Conservation (phyloP, 257 asterid genomes). For the Plantago ovata region DNA sequence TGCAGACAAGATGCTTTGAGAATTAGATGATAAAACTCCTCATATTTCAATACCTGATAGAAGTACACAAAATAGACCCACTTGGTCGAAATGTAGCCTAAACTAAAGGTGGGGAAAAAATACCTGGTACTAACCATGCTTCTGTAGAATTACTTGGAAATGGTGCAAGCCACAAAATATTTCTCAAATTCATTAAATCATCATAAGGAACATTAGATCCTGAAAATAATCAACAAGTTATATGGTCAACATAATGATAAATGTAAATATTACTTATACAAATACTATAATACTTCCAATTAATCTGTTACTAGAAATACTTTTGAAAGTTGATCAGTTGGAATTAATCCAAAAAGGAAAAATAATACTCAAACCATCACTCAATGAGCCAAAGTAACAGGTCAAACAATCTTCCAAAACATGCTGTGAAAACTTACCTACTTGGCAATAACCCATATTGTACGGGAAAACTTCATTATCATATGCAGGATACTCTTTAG, state of each 20-base stretch:
- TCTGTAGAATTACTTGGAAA: slow-evolving; percentile 55
- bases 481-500: slow-evolving; percentile 87
- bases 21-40: neutral
- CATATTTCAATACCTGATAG: too few relatives aligned
- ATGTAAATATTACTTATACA: slow-evolving; percentile 8
- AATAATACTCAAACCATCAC: neutral
- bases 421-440: slow-evolving; percentile 39
- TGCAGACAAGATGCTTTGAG: slow-evolving; percentile 26
- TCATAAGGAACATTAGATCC: slow-evolving; percentile 76
- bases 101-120: slow-evolving; percentile 9
- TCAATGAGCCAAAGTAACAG: neutral
- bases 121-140: slow-evolving; percentile 88
- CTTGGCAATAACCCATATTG: slow-evolving; percentile 93
- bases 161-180: slow-evolving; percentile 96
- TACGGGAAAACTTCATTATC: slow-evolving; percentile 64
- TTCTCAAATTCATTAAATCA: slow-evolving; percentile 81
- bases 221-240: slow-evolving; percentile 27
- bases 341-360: slow-evolving; percentile 8
- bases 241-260: neutral
- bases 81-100: too few relatives aligned
- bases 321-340: too few relatives aligned
- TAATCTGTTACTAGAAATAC: too few relatives aligned
- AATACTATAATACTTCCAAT: neutral
- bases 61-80: too few relatives aligned
- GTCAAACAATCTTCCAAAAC: slow-evolving; percentile 2